phyloP scores from a whole-genome alignment of 495 filamentous ascomycete species.

The Annulohypoxylon stygium region DNA sequence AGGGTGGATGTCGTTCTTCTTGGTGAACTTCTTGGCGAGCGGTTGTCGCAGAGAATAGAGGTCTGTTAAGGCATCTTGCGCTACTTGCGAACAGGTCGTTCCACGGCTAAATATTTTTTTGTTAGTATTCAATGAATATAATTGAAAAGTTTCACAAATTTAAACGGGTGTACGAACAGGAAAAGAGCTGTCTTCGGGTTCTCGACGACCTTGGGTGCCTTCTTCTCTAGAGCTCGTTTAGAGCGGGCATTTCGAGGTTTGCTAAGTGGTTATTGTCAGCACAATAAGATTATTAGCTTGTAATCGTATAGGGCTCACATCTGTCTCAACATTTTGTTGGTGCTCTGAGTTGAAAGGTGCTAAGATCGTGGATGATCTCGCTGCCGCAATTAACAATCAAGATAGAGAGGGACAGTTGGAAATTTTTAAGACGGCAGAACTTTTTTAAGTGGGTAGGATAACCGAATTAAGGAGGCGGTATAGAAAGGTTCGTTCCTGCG shows the following conservation, averaged over 20 bases:
- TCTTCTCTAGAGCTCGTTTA: slow-evolving; percentile 90
- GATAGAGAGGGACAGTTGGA: slow-evolving; percentile 38
- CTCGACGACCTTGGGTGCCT: slow-evolving; percentile 87
- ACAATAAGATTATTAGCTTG: neutral
- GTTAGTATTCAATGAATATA: neutral
- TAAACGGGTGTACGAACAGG: slow-evolving; percentile 58
- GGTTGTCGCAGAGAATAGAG: slow-evolving; percentile 85
- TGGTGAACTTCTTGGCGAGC: slow-evolving; percentile 85
- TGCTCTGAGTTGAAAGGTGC: slow-evolving; percentile 13
- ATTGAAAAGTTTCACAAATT: neutral
- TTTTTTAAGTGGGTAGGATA: slow-evolving; percentile 27
- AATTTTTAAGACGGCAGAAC: slow-evolving; percentile 47
- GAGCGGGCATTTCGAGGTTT: slow-evolving; percentile 95
- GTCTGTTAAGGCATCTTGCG: slow-evolving; percentile 84
- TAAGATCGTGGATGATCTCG: slow-evolving; percentile 13
- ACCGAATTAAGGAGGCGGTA: slow-evolving; percentile 24
- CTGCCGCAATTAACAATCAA: neutral
- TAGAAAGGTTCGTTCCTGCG: neutral
- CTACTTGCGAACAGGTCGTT: slow-evolving; percentile 79
- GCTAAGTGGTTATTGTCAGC: slow-evolving; percentile 57
- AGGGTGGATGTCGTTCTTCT: slow-evolving; percentile 93
- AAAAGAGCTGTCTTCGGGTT: slow-evolving; percentile 89
- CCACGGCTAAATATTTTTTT: slow-evolving; percentile 63
- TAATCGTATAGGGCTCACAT: slow-evolving; percentile 21
- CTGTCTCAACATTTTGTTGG: slow-evolving; percentile 39